Percentiles rank a stretch among this genome's conserved stretches.
Evolutionary conservation across 1,284 basidiomycete species (phyloP).

Genomic region (Trichosporon faecale): DNA sequence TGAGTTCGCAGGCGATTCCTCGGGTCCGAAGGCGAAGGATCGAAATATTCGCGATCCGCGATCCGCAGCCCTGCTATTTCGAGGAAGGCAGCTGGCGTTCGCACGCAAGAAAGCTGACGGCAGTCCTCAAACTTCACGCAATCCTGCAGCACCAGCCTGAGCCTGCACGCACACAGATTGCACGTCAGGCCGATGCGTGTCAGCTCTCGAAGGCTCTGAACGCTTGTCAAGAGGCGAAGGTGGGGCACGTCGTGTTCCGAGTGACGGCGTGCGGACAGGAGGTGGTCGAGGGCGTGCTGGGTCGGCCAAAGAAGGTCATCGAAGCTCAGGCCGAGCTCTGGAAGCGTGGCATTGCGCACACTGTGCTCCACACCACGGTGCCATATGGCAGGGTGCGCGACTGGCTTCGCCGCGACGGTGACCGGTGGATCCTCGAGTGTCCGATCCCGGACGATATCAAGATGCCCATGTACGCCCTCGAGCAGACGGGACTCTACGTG

Average conservation of each 20-base stretch:
- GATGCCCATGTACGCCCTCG: slow-evolving; percentile 34
- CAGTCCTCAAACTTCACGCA: slow-evolving; percentile 23
- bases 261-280: slow-evolving; percentile 27
- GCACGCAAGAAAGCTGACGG: background rate
- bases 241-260: slow-evolving; percentile 25
- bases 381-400: slow-evolving; percentile 19
- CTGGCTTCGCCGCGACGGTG: slow-evolving; percentile 14
- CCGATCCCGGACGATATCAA: slow-evolving; percentile 34
- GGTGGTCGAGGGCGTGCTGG: slow-evolving; percentile 21
- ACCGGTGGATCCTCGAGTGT: slow-evolving; percentile 26
- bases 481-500: slow-evolving; percentile 42
- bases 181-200: slow-evolving; percentile 20
- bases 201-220: slow-evolving; percentile 23
- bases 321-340: slow-evolving; percentile 34
- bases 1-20: slow-evolving; percentile 11
- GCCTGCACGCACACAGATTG: slow-evolving; percentile 24
- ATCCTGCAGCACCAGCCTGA: slow-evolving; percentile 27
- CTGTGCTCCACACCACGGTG: slow-evolving; percentile 29
- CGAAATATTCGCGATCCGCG: too few relatives aligned
- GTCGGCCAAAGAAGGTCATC: background rate
- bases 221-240: slow-evolving; percentile 22
- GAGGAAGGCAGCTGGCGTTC: too few relatives aligned
- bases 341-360: slow-evolving; percentile 27
- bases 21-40: too few relatives aligned
- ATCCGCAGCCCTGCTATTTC: too few relatives aligned